Evolutionary conservation across 805 yeast genomes (phyloP), one percentile per base, ranked within the genome.

Genomic region (Osmozyma mogii): DNA sequence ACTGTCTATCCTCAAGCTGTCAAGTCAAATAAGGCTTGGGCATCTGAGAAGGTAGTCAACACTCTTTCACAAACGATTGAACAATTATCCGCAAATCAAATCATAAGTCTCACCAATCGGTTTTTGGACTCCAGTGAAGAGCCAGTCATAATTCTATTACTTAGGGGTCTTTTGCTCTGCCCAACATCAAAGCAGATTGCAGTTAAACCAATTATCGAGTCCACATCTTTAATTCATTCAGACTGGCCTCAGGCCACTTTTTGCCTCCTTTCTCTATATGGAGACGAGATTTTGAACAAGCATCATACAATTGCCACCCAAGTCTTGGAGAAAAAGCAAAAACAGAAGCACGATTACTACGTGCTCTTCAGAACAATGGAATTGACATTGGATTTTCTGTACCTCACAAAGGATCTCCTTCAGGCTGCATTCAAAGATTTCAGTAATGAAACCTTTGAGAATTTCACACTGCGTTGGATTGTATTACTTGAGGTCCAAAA

Each of bases 291-390:
- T 11, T 3, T 28, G 7, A 9, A 14, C 11, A 22, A 29, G 3
- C 36, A 34, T 9, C 35, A 34, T n/a, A 36, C 27, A 14, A 27
- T 24, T 6, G 17, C 24, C 48, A 47, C 27, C 53, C 25, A 32
- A 22, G 19, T 33, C 16, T n/a, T 24, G 6, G 22, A 28, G 12
- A 15, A 15, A 4, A 10, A 21, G 8, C 6, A 33, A 14, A 20
- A 29, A 3, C 38, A 11, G n/a, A 32, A 38, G 11, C 51, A 36
- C 33, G 53, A 46, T 29, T 64, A 49, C 36, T 61, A 51, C 37
- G 54, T 65, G 12, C 37, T 58, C 4, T 71, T 79, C 48, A 67
- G 84, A 41, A 40, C 68, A 5, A 46, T 70, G 21, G 82, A 75
- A 41, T 45, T 72, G 15, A 54, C 54, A 16, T 54, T 7, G 9